These are phyloP conservation scores for Xylariomycetidae sp. DNA, from an alignment of 2,329 filamentous ascomycete genomes.

Conservation along the genomic window DNA sequence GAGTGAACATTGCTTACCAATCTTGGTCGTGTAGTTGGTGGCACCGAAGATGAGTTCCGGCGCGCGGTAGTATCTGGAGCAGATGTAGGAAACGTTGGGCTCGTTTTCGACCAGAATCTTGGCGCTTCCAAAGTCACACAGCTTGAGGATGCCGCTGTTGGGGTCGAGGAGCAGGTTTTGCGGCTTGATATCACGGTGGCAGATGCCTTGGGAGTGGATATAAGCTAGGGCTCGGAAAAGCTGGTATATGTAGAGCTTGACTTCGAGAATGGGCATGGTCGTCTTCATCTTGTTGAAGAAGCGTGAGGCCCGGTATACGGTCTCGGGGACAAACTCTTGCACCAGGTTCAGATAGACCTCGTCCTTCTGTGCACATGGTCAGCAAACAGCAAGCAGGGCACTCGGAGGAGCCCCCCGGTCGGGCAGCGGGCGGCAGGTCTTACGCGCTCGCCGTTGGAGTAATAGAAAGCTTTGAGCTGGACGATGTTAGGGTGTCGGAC, in stretches of 20 bases:
- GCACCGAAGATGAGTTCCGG: conserved; percentile 98
- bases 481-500: conserved; percentile 98
- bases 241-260: conserved; percentile 99
- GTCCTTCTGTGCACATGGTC: conserved; percentile 62
- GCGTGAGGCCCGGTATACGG: conserved; percentile 92
- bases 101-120: conserved; percentile 99
- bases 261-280: conserved; percentile 96
- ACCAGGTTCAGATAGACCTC: conserved; percentile 98
- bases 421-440: conserved; percentile 17
- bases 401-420: neutral
- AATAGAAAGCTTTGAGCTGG: conserved; percentile 98
- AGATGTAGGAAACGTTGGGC: conserved; percentile 99
- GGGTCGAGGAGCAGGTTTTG: conserved; percentile 95
- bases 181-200: conserved; percentile 97
- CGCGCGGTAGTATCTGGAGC: conserved; percentile 96
- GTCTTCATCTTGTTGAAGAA: conserved; percentile 99
- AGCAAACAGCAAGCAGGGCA: conserved; percentile 9
- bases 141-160: conserved; percentile 83
- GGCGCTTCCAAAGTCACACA: conserved; percentile 97
- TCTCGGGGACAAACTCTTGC: conserved; percentile 96
- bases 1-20: conserved; percentile 58
- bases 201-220: conserved; percentile 98
- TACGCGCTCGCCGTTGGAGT: conserved; percentile 97
- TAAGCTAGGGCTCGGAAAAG: conserved; percentile 97
- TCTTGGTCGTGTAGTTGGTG: conserved; percentile 99